Conservation (phyloP, 257 asterid species). For the Apocynum venetum region DNA sequence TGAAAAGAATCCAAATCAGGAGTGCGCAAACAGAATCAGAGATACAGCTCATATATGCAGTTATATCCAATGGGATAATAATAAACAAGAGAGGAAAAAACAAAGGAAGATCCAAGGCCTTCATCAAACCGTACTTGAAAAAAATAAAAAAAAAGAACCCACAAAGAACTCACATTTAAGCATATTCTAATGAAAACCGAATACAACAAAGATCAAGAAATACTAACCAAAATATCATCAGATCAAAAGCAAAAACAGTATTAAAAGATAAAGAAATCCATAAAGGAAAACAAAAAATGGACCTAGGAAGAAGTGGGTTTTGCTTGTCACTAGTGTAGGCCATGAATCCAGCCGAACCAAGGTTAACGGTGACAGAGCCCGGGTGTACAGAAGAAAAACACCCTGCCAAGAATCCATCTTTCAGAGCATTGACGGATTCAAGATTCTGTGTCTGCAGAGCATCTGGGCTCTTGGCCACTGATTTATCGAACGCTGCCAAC, state of each 20-base stretch:
- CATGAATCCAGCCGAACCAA: conserved; percentile 67
- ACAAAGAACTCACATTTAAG: not conserved
- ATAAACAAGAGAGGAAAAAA: not conserved
- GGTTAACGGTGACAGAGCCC: conserved; percentile 65
- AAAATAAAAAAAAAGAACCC: not conserved
- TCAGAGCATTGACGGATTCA: conserved; percentile 47
- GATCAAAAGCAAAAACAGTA: conserved; percentile 11
- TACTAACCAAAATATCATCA: conserved; percentile 8
- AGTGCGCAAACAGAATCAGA: not conserved
- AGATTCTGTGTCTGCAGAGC: conserved; percentile 56
- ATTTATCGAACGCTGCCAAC: conserved; percentile 80
- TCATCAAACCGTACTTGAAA: not conserved
- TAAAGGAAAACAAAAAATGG: not conserved
- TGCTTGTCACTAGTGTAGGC: conserved; percentile 62
- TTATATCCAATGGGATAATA: not conserved
- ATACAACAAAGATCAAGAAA: not conserved
- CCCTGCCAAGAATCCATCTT: conserved; percentile 69
- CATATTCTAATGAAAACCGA: not conserved
- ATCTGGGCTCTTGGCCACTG: conserved; percentile 87
- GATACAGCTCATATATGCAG: not conserved
- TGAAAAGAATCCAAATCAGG: not conserved
- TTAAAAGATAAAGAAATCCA: not conserved
- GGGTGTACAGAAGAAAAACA: conserved; percentile 60
- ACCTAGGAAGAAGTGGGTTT: conserved; percentile 86
- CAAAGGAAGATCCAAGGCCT: not conserved